Conservation (phyloP, 1,139 yeast genomes). For the Wickerhamomyces sp. region DNA sequence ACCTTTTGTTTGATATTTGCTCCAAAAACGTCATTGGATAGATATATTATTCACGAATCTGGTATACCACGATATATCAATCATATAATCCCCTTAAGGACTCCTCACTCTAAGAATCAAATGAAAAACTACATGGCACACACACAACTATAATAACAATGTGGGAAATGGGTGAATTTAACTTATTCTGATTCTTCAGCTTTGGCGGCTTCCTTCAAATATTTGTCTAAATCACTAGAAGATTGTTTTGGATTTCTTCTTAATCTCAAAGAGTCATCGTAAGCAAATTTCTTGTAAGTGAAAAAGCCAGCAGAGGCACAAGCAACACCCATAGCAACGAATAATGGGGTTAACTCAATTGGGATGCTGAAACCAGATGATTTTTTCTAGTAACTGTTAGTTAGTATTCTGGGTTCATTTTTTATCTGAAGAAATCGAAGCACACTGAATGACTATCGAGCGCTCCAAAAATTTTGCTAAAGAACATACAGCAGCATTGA, state of each 20-base stretch:
- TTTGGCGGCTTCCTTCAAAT: slow-evolving; percentile 21
- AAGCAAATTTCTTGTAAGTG: slow-evolving; percentile 67
- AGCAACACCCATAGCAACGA: slow-evolving; percentile 61
- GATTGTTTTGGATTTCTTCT: slow-evolving; percentile 52
- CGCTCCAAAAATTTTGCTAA: not conserved
- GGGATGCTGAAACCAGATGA: slow-evolving; percentile 42
- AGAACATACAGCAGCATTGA: slow-evolving; percentile 42
- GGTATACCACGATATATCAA: too few relatives aligned
- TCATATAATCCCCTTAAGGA: too few relatives aligned
- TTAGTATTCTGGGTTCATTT: too few relatives aligned
- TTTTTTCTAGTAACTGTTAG: slow-evolving; percentile 24
- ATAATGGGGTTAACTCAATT: slow-evolving; percentile 74
- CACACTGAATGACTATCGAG: not conserved
- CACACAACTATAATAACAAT: not conserved
- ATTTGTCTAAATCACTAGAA: slow-evolving; percentile 51
- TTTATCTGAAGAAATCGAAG: not conserved
- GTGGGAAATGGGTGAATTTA: not conserved
- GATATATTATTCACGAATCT: too few relatives aligned
- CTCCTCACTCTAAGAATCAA: too few relatives aligned
- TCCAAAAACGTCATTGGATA: too few relatives aligned
- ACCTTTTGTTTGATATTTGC: not conserved
- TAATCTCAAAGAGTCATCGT: slow-evolving; percentile 66
- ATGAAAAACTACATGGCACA: too few relatives aligned
- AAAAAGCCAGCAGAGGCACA: slow-evolving; percentile 60
- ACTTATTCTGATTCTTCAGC: slow-evolving; percentile 11